These are phyloP conservation scores for Globisporangium barbulae DNA, from an alignment of 352 stramenopile genomes.

Conservation along the genomic window DNA sequence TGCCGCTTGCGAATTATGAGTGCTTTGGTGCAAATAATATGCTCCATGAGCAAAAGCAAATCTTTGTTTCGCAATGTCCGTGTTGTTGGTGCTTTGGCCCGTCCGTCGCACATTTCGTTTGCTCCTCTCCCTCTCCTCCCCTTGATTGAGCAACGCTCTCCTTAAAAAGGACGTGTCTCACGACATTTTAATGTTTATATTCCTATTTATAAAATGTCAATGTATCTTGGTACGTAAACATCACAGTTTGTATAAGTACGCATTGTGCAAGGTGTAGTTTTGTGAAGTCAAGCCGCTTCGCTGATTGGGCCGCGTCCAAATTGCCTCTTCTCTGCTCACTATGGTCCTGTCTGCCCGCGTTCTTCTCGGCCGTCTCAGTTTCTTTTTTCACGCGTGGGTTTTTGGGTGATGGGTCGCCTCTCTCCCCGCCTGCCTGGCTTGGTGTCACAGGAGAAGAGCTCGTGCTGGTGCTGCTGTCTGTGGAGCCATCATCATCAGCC, in stretches of 20 bases:
- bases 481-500: conserved; percentile 13
- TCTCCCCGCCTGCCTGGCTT: background rate
- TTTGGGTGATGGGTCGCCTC: background rate
- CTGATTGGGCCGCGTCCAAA: conserved; percentile 1
- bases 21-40: background rate
- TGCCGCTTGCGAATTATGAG: too few relatives aligned
- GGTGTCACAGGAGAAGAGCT: conserved; percentile 7
- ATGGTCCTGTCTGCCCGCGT: background rate
- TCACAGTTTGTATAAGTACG: background rate
- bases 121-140: background rate
- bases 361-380: conserved; percentile 17
- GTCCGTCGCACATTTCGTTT: conserved; percentile 1
- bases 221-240: background rate
- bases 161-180: conserved; percentile 14
- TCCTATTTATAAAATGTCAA: background rate
- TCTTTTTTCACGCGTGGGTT: conserved; percentile 13
- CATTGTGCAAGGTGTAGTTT: background rate
- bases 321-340: background rate
- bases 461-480: conserved; percentile 3
- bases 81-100: conserved; percentile 9
- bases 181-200: background rate
- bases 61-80: conserved; percentile 5
- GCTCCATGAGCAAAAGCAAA: background rate
- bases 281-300: conserved; percentile 1
- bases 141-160: conserved; percentile 9